phyloP scores from a whole-genome alignment of 371 early-diverging fungal genomes.

The Mucor piriformis region DNA sequence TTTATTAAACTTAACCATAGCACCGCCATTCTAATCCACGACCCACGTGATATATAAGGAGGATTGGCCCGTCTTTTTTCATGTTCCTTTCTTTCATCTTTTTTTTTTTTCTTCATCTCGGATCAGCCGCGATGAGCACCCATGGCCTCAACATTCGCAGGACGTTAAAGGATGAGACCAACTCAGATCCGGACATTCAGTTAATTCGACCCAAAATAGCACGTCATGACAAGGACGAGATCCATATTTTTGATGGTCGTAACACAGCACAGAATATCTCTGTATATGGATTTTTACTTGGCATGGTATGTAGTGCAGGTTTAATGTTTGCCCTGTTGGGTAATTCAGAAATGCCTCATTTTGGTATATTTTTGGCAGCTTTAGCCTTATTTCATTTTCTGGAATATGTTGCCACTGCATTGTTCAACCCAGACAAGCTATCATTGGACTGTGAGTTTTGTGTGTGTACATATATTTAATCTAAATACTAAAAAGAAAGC shows the following conservation, averaged over 20 bases:
- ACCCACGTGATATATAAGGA: too few relatives aligned
- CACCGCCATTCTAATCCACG: too few relatives aligned
- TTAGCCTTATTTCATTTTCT: slow-evolving; percentile 74
- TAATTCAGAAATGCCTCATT: slow-evolving; percentile 42
- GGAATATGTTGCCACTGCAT: slow-evolving; percentile 81
- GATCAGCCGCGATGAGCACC: background rate
- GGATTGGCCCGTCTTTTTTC: too few relatives aligned
- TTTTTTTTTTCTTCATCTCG: background rate
- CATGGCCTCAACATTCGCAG: slow-evolving; percentile 11
- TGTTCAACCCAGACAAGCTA: slow-evolving; percentile 66
- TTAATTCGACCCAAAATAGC: background rate
- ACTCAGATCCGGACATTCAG: slow-evolving; percentile 20
- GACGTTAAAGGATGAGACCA: slow-evolving; percentile 10
- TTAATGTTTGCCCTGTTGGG: slow-evolving; percentile 40
- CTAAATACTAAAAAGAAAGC: too few relatives aligned
- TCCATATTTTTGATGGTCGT: slow-evolving; percentile 62
- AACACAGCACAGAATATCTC: slow-evolving; percentile 79
- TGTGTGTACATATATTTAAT: background rate
- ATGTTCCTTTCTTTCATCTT: background rate
- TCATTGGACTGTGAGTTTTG: slow-evolving; percentile 64
- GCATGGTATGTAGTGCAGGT: slow-evolving; percentile 62
- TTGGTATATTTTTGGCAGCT: slow-evolving; percentile 67
- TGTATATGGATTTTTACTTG: slow-evolving; percentile 65
- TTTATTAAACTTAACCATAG: too few relatives aligned
- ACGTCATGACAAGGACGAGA: slow-evolving; percentile 21